Percentiles rank a stretch among this genome's conserved stretches.
phyloP scores from a whole-genome alignment of 1,139 yeast genomes.

The Lodderomyces metapsilosis region DNA sequence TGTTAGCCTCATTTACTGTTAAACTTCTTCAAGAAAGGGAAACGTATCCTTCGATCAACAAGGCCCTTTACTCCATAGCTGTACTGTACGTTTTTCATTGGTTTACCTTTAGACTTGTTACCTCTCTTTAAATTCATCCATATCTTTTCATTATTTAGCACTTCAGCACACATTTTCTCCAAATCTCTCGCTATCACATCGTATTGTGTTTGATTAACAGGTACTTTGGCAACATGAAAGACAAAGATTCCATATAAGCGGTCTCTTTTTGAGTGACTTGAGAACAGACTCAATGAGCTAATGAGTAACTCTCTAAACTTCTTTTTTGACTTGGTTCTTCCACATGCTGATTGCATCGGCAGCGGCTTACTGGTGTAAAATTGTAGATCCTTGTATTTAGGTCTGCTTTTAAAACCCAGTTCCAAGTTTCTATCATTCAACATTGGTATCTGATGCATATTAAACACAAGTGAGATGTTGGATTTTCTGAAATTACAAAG shows the following conservation, averaged over 20 bases:
- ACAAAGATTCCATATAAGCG: constrained; percentile 43
- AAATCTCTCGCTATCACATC: constrained; percentile 18
- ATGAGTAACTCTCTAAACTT: constrained; percentile 14
- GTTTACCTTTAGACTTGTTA: not conserved
- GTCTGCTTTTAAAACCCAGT: constrained; percentile 20
- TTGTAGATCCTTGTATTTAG: constrained; percentile 21
- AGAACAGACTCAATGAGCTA: constrained; percentile 3
- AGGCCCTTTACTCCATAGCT: constrained; percentile 3
- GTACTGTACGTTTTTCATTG: constrained; percentile 1
- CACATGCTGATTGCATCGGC: constrained; percentile 37
- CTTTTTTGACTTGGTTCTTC: constrained; percentile 28
- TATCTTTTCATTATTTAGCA: not conserved
- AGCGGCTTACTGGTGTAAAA: constrained; percentile 26
- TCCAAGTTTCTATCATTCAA: constrained; percentile 29
- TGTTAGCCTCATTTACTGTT: too few species aligned
- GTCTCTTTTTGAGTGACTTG: not conserved
- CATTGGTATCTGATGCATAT: constrained; percentile 5
- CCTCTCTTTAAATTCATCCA: constrained; percentile 1
- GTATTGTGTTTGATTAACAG: constrained; percentile 31
- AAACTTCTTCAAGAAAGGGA: constrained; percentile 5
- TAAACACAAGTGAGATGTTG: constrained; percentile 36
- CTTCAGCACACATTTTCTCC: not conserved
- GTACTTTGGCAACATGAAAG: constrained; percentile 35
- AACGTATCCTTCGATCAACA: constrained; percentile 2
- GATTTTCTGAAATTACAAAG: constrained; percentile 34